Evolutionary conservation across 495 filamentous ascomycete species (phyloP), one percentile per base, ranked within the genome.

Genomic region (Podospora appendiculata): DNA sequence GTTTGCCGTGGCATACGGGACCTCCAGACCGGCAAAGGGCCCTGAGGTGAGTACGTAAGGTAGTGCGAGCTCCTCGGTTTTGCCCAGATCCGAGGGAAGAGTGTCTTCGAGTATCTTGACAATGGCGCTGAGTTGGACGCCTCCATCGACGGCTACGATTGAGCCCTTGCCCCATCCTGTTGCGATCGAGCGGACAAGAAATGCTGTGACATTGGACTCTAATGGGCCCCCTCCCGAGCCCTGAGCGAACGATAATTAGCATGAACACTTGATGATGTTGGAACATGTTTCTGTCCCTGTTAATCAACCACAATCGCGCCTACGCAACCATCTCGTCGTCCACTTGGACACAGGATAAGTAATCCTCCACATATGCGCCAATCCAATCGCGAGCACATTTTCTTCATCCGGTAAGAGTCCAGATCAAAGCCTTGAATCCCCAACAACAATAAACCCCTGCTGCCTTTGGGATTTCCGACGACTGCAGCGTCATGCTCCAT

Each of bases 221-320:
- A 79, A 79, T 9, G 93, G 93, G 32, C 93, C 93, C 58, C 93
- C 93, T 47, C 89, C 90, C 32, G 89, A 83, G 49, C 93, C 93
- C 91, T 96, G 67, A 50, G 52, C 52, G 25, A 25, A 25, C 25
- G 5, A 25, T 2, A 25, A 25, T 25, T 25, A 25, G 25, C 25
- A 5, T 25, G 5, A 25, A 25, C 25, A 2, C 25, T 25, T 25
- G 25, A 25, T 5, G 25, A 25, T 25, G 25, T 25, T 25, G 25
- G 2, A 25, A 25, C 25, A 25, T 25, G 25, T 25, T 25, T 25
- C 25, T 25, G 25, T 25, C 25, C 25, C 25, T 2, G 2, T 25
- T 25, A 25, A 5, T 25, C 25, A 25, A 25, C 25, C 25, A 5
- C 25, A 25, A 25, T 25, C 25, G 25, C 25, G 25, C 25, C 25